phyloP scores from a whole-genome alignment of 2,329 filamentous ascomycete genomes.

The Fusarium nanum region DNA sequence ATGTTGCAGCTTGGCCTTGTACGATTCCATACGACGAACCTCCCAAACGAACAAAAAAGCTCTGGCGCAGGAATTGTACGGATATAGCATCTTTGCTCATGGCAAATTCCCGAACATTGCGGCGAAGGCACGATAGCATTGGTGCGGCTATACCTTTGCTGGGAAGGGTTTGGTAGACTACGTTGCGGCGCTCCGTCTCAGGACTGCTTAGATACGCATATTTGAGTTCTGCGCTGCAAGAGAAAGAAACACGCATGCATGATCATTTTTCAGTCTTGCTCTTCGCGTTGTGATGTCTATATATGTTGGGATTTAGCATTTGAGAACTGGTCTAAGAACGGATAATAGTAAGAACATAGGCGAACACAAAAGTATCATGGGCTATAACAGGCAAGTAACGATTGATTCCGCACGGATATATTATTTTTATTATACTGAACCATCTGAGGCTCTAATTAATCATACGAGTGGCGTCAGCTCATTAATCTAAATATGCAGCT shows the following conservation, averaged over 20 bases:
- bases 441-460: conserved; percentile 7
- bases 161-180: conserved; percentile 30
- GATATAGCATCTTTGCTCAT: conserved; percentile 35
- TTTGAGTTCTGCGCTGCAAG: conserved; percentile 45
- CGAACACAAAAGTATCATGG: background rate
- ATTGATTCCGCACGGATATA: background rate
- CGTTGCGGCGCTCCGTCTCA: conserved; percentile 33
- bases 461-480: conserved; percentile 1
- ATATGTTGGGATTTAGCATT: background rate
- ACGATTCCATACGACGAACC: conserved; percentile 44
- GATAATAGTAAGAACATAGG: background rate
- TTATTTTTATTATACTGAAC: conserved; percentile 3
- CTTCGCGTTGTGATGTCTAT: conserved; percentile 1
- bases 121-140: conserved; percentile 16
- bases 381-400: background rate
- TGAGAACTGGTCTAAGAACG: background rate
- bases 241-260: conserved; percentile 42
- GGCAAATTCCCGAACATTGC: conserved; percentile 35
- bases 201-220: conserved; percentile 46
- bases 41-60: conserved; percentile 31
- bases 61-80: conserved; percentile 39
- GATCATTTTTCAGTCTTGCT: conserved; percentile 17
- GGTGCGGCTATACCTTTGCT: conserved; percentile 30
- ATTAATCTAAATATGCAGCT: conserved; percentile 4
- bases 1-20: conserved; percentile 45